phyloP scores from a whole-genome alignment of 2,329 filamentous ascomycete species.

The Rhynchosporium secalis region DNA sequence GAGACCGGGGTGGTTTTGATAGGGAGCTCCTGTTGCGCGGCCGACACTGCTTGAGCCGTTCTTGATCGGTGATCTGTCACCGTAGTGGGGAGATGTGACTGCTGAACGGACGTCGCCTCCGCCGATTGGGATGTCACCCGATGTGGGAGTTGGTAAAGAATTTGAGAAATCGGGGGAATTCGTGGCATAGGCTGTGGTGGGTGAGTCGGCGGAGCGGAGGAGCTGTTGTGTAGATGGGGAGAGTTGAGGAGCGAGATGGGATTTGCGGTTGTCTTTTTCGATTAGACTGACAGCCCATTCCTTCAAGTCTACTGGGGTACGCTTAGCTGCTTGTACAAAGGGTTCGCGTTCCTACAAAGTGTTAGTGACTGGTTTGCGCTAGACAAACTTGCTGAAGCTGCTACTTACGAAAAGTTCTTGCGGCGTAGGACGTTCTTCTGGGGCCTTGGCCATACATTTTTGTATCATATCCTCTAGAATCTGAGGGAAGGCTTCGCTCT shows the following conservation, averaged over 20 bases:
- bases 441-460: constrained; percentile 89
- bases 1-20: constrained; percentile 43
- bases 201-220: constrained; percentile 63
- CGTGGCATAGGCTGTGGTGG: constrained; percentile 45
- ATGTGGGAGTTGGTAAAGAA: constrained; percentile 62
- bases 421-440: constrained; percentile 85
- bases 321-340: constrained; percentile 94
- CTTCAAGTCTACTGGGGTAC: constrained; percentile 89
- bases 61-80: constrained; percentile 39
- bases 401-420: constrained; percentile 84
- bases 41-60: constrained; percentile 49
- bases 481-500: constrained; percentile 94
- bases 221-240: constrained; percentile 78
- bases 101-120: constrained; percentile 48
- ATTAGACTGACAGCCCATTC: constrained; percentile 94
- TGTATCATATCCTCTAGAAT: constrained; percentile 97
- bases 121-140: constrained; percentile 69
- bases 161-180: constrained; percentile 43
- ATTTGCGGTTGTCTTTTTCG: constrained; percentile 93
- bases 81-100: constrained; percentile 48
- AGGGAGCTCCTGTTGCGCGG: constrained; percentile 46
- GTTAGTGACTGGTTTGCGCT: constrained; percentile 17
- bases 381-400: constrained; percentile 19
- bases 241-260: constrained; percentile 79
- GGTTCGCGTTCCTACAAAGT: constrained; percentile 75